Percentiles rank a stretch among this genome's conserved stretches.
These are phyloP conservation scores for Trypanosoma platydactyli DNA, from an alignment of 208 protist genomes.

Conservation along the genomic window DNA sequence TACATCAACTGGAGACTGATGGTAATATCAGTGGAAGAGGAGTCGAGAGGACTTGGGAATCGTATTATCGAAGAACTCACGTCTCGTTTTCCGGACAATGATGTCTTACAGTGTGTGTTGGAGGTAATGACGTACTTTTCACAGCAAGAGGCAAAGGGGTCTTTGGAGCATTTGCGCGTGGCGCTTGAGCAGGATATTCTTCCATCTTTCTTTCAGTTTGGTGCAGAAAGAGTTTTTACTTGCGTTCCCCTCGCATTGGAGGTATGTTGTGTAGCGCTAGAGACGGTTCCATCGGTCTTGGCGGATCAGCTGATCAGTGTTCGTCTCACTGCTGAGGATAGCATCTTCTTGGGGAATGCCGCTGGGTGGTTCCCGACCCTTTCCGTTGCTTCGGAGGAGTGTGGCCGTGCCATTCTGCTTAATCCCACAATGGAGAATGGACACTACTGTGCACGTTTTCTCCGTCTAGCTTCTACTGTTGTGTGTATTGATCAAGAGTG, in stretches of 20 bases:
- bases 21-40: constrained; percentile 36
- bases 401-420: constrained; percentile 38
- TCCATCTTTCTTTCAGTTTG: constrained; percentile 67
- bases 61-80: constrained; percentile 51
- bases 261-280: constrained; percentile 63
- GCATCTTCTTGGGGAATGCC: constrained; percentile 55
- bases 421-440: constrained; percentile 40
- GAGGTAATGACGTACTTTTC: constrained; percentile 75
- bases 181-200: constrained; percentile 56
- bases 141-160: constrained; percentile 45
- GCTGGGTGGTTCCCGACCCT: constrained; percentile 54
- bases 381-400: constrained; percentile 43
- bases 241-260: constrained; percentile 35
- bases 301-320: constrained; percentile 30
- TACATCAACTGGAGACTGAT: constrained; percentile 80
- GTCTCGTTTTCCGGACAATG: constrained; percentile 42
- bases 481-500: constrained; percentile 53
- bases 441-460: constrained; percentile 35
- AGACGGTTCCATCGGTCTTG: constrained; percentile 34
- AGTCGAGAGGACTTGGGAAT: constrained; percentile 20
- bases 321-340: constrained; percentile 46
- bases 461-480: constrained; percentile 64
- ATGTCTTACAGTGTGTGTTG: constrained; percentile 75
- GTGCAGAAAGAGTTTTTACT: constrained; percentile 28
- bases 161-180: constrained; percentile 43